A percentile compares a stretch with the other conserved stretches of the same genome.
These are phyloP conservation scores for Isabelozyma heimii DNA, from an alignment of 805 yeast genomes.

Conservation along the genomic window DNA sequence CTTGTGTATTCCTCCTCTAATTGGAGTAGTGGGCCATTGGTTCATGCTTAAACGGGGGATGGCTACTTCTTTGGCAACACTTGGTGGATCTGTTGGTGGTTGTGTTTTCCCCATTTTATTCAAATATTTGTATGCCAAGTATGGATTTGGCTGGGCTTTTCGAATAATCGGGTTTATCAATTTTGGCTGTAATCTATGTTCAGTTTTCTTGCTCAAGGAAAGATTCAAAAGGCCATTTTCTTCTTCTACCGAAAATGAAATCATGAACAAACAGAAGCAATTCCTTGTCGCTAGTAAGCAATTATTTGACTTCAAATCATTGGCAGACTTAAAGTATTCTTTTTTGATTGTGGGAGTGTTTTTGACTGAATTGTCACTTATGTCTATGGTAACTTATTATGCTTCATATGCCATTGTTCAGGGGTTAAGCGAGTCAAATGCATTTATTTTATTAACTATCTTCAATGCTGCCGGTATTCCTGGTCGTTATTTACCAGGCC, in stretches of 20 bases:
- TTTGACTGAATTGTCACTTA: conserved; percentile 49
- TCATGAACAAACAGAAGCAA: conserved; percentile 2
- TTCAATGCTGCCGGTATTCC: conserved; percentile 46
- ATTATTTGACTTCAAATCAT: conserved; percentile 32
- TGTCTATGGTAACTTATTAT: conserved; percentile 52
- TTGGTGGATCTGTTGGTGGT: conserved; percentile 69
- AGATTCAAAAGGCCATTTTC: conserved; percentile 13
- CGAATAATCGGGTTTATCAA: conserved; percentile 42
- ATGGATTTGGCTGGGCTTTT: conserved; percentile 64
- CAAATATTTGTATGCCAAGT: conserved; percentile 37
- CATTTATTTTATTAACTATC: conserved; percentile 45
- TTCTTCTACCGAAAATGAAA: not conserved
- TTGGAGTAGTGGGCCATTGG: conserved; percentile 67
- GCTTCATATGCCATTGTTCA: conserved; percentile 55
- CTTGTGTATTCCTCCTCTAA: conserved; percentile 55
- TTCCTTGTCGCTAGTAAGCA: conserved; percentile 10
- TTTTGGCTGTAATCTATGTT: conserved; percentile 19
- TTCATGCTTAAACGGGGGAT: conserved; percentile 56
- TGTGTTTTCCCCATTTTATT: conserved; percentile 56
- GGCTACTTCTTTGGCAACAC: conserved; percentile 34
- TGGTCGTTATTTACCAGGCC: conserved; percentile 58
- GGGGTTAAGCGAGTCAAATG: conserved; percentile 43
- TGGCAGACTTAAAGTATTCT: conserved; percentile 36
- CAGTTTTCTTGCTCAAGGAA: conserved; percentile 26
- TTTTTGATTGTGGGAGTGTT: conserved; percentile 40